These are phyloP conservation scores for Aspergillus pseudotamarii DNA, from an alignment of 2,329 filamentous ascomycete species.

Conservation along the genomic window DNA sequence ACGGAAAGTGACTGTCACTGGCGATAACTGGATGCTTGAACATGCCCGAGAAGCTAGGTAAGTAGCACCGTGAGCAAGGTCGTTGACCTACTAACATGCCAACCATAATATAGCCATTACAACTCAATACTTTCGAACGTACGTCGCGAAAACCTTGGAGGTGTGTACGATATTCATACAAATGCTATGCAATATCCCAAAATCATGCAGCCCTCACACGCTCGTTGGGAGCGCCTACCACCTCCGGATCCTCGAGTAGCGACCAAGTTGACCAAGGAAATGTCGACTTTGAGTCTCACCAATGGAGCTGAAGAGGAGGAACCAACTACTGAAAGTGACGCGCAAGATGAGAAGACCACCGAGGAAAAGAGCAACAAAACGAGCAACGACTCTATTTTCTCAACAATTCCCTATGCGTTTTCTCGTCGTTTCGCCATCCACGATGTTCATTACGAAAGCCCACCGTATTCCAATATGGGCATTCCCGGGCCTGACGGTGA, in stretches of 20 bases:
- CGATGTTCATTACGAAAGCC: constrained; percentile 63
- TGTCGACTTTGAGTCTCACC: constrained; percentile 39
- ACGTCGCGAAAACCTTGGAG: constrained; percentile 69
- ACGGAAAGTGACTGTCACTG: constrained; percentile 83
- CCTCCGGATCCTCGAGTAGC: constrained; percentile 40
- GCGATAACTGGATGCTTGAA: constrained; percentile 95
- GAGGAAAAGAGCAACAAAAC: constrained; percentile 12
- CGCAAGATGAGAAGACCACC: constrained; percentile 10
- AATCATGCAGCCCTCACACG: constrained; percentile 87
- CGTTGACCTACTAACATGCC: constrained; percentile 1
- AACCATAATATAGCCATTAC: constrained; percentile 65
- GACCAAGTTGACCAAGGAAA: constrained; percentile 34
- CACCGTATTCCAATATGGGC: constrained; percentile 60
- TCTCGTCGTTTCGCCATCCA: constrained; percentile 65
- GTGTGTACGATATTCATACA: constrained; percentile 92
- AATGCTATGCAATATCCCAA: constrained; percentile 87
- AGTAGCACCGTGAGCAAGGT: constrained; percentile 28
- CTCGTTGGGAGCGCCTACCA: constrained; percentile 74
- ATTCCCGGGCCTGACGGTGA: constrained; percentile 56
- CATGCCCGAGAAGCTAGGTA: constrained; percentile 91
- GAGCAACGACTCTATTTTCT: constrained; percentile 47
- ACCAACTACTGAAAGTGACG: constrained; percentile 9
- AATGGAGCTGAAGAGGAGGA: constrained; percentile 30
- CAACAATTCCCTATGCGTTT: constrained; percentile 58
- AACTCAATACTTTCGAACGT: constrained; percentile 73